A percentile compares a stretch with the other conserved stretches of the same genome.
Conservation (phyloP, 169 alveolate genomes). For the Plasmodium coatneyi region DNA sequence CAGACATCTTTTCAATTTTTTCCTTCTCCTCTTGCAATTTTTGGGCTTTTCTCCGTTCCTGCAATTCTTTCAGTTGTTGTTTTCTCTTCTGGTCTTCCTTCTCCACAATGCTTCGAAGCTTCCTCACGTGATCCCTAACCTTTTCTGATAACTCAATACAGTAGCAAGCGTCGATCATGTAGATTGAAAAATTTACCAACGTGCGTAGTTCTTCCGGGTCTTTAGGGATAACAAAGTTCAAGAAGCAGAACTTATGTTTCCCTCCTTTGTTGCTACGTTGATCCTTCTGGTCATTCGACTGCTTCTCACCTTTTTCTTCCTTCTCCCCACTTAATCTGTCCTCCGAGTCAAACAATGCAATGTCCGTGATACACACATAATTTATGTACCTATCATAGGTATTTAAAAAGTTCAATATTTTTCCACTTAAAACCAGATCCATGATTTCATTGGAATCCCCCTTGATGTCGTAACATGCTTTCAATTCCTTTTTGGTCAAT, state of each 20-base stretch:
- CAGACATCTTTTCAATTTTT: constrained; percentile 58
- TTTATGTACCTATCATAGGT: constrained; percentile 50
- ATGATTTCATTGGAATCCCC: constrained; percentile 66
- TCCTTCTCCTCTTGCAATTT: constrained; percentile 70
- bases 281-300: neutral
- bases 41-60: constrained; percentile 65
- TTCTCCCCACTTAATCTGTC: neutral
- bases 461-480: constrained; percentile 36
- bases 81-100: constrained; percentile 44
- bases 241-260: constrained; percentile 44
- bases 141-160: constrained; percentile 49
- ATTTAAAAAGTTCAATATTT: constrained; percentile 40
- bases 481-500: constrained; percentile 40
- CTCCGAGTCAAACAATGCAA: constrained; percentile 37
- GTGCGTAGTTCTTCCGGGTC: constrained; percentile 30
- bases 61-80: constrained; percentile 57
- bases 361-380: constrained; percentile 60
- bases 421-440: constrained; percentile 54
- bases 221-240: constrained; percentile 45
- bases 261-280: constrained; percentile 9
- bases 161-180: constrained; percentile 70
- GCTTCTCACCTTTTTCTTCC: neutral
- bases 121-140: constrained; percentile 67
- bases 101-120: constrained; percentile 62
- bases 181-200: constrained; percentile 42